Base-by-base conservation (phyloP, 1,284 basidiomycete genomes). In the Amylostereum areolatum region DNA sequence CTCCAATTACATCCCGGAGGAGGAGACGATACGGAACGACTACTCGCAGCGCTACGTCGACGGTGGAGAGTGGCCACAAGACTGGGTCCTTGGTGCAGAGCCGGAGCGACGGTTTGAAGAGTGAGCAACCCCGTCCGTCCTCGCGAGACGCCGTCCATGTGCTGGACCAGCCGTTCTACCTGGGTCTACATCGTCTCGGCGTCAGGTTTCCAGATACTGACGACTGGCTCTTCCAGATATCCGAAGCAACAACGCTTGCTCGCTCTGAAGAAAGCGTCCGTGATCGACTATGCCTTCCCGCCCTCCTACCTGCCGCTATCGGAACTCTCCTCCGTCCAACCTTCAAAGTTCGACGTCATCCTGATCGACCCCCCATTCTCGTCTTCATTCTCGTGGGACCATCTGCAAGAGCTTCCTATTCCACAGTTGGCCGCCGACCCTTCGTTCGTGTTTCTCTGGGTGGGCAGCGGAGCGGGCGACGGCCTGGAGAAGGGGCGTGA, bases 361-460 rank as follows among this genome's bases (percentile, higher is more conserved):
- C 77, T 98, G 50, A 81, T 99, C 53, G 91, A 95, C 62, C 95
- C 95, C 0, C 92, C 92, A 0, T 86, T 91, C 60, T 82, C 80
- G 1, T 85, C 85, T 4, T 80, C 83, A 0, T 94, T 90, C 68
- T 80, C 83, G 1, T 99, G 92, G 92, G 81, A 85, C 34, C 77
- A 88, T 45, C 80, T 95, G 2, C 84, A 89, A 46, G 80, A 83
- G 10, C 71, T 97, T 1, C 93, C 93, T 0, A 77, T 98, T 43
- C 86, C 93, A 0, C 74, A 81, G 32, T 77, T 98, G 24, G 89
- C 92, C 0, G 87, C 92, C 0, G 95, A 96, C 59, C 94, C 93
- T 0, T 87, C 88, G 33, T 99, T 97, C 58, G 78, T 99, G 10
- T 96, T 97, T 63, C 74, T 99, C 47, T 99, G 97, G 96, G 94